Conservation (phyloP, 176 grass and related monocot genomes). For the Luzula sylvatica region DNA sequence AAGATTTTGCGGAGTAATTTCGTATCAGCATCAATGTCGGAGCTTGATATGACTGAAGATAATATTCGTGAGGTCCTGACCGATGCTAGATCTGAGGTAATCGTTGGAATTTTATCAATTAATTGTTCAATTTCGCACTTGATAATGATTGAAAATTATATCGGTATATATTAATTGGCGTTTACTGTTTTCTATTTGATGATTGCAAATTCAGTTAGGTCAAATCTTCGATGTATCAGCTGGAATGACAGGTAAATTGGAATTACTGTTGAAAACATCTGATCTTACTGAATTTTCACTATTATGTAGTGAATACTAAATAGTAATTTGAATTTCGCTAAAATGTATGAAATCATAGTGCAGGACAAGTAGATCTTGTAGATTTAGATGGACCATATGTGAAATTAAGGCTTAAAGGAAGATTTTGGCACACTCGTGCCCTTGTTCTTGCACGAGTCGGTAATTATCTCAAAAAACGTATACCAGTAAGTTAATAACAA, state of each 20-base stretch:
- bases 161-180: background rate
- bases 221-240: slow-evolving; percentile 81
- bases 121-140: background rate
- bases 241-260: slow-evolving; percentile 66
- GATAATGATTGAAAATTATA: slow-evolving; percentile 1
- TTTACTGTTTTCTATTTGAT: background rate
- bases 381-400: slow-evolving; percentile 87
- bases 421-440: slow-evolving; percentile 75
- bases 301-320: too few relatives aligned
- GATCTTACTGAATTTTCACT: too few relatives aligned
- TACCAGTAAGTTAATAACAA: slow-evolving; percentile 39
- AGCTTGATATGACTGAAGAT: slow-evolving; percentile 86
- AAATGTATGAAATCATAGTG: background rate
- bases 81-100: slow-evolving; percentile 68
- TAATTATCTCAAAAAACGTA: slow-evolving; percentile 90
- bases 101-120: background rate
- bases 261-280: background rate
- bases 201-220: slow-evolving; percentile 60
- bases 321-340: too few relatives aligned
- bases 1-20: background rate
- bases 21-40: slow-evolving; percentile 26
- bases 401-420: slow-evolving; percentile 71
- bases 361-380: slow-evolving; percentile 45
- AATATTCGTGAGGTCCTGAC: slow-evolving; percentile 53
- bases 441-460: slow-evolving; percentile 57